These are phyloP conservation scores for Dalbergia cultrata DNA, from an alignment of 306 rosid genomes.

Conservation along the genomic window DNA sequence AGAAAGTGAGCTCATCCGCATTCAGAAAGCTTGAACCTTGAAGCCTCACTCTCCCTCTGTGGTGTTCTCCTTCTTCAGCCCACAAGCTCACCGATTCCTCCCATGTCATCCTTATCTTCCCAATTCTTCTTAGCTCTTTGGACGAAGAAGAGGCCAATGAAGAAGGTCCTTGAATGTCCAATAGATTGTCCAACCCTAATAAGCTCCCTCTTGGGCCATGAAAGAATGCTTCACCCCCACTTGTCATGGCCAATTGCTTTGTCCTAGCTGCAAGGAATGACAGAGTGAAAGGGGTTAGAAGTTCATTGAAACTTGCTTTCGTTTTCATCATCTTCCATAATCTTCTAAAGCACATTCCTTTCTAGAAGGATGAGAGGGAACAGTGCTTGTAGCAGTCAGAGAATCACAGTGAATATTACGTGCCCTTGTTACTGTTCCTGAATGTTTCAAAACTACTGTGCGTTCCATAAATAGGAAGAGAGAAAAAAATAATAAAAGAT, in stretches of 20 bases:
- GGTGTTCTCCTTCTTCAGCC: conserved; percentile 87
- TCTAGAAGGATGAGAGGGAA: conserved; percentile 22
- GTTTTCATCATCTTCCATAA: neutral
- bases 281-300: neutral
- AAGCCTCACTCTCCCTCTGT: conserved; percentile 76
- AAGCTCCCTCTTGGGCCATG: conserved; percentile 62
- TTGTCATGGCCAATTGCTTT: conserved; percentile 61
- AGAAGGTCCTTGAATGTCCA: conserved; percentile 56
- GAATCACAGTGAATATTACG: conserved; percentile 43
- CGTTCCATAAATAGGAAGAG: conserved; percentile 39
- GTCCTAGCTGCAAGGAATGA: conserved; percentile 62
- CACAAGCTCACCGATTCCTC: conserved; percentile 92
- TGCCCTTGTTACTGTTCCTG: conserved; percentile 29
- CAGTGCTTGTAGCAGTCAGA: conserved; percentile 43
- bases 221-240: conserved; percentile 62
- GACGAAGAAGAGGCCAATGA: conserved; percentile 52
- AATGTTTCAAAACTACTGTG: conserved; percentile 38
- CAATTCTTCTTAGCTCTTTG: conserved; percentile 80
- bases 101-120: conserved; percentile 89
- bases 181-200: conserved; percentile 67
- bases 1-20: conserved; percentile 83
- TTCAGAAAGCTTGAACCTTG: conserved; percentile 74
- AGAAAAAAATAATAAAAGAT: neutral
- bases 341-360: conserved; percentile 38
- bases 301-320: neutral